Evolutionary conservation across 495 filamentous ascomycete species (phyloP).

Genomic region (Trichoderma virens): DNA sequence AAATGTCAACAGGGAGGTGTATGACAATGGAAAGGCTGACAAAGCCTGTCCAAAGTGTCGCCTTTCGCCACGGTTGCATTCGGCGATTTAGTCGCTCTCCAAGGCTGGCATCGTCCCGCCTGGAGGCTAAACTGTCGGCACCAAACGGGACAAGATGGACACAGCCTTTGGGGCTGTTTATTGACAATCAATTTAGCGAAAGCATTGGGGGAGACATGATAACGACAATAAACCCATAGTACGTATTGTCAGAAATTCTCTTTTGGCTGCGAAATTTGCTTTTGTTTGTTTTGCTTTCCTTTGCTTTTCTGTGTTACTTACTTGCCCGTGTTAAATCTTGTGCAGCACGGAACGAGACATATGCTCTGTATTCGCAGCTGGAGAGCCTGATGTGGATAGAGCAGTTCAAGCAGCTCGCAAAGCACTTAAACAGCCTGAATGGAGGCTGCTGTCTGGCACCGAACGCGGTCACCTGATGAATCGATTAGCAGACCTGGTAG

Average conservation of each 20-base stretch:
- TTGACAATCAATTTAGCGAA: constrained; percentile 92
- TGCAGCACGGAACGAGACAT: constrained; percentile 76
- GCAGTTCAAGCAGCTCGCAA: constrained; percentile 79
- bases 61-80: not conserved
- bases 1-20: not conserved
- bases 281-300: not conserved
- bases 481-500: constrained; percentile 68
- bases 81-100: not conserved
- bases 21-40: not conserved
- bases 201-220: constrained; percentile 72
- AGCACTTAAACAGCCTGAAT: constrained; percentile 77
- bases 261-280: constrained; percentile 12
- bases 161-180: constrained; percentile 83
- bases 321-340: not conserved
- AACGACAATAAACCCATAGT: constrained; percentile 77
- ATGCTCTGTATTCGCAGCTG: constrained; percentile 75
- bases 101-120: not conserved
- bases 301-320: no score
- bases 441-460: constrained; percentile 66
- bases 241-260: constrained; percentile 25
- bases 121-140: constrained; percentile 56
- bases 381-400: constrained; percentile 70
- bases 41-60: not conserved
- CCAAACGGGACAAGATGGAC: constrained; percentile 82
- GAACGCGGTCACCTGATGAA: constrained; percentile 72